These are phyloP conservation scores for Lipomyces mesembrius DNA, from an alignment of 805 yeast species.

Conservation along the genomic window DNA sequence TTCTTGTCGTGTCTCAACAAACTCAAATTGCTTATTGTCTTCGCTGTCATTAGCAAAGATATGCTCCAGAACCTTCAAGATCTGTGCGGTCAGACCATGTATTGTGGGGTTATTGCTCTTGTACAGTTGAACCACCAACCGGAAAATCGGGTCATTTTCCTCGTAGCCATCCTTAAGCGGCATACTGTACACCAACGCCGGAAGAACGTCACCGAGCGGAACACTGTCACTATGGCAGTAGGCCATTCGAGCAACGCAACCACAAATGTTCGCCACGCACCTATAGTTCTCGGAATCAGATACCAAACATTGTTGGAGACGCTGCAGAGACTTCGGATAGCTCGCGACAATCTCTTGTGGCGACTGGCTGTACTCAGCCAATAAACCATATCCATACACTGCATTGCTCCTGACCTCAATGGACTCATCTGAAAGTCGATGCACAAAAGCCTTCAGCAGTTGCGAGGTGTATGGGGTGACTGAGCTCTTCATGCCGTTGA, in stretches of 20 bases:
- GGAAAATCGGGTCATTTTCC: constrained; percentile 89
- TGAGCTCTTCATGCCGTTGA: constrained; percentile 67
- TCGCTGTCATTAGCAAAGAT: constrained; percentile 80
- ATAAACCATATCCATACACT: constrained; percentile 91
- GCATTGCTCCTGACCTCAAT: constrained; percentile 92
- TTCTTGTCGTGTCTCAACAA: constrained; percentile 64
- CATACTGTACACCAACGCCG: constrained; percentile 72
- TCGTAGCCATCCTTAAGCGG: constrained; percentile 89
- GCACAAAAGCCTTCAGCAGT: constrained; percentile 69
- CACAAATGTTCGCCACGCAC: constrained; percentile 83
- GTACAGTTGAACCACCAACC: constrained; percentile 73
- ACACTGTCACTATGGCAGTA: constrained; percentile 70
- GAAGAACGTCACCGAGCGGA: constrained; percentile 77
- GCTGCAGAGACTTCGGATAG: constrained; percentile 69
- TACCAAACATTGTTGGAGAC: constrained; percentile 71
- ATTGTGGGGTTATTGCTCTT: constrained; percentile 61
- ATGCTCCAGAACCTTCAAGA: constrained; percentile 68
- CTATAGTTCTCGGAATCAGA: constrained; percentile 69
- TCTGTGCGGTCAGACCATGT: constrained; percentile 43
- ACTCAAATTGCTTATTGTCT: constrained; percentile 76
- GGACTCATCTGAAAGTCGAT: constrained; percentile 67
- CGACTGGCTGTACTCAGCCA: constrained; percentile 58
- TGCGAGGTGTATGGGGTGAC: constrained; percentile 70
- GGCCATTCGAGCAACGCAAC: constrained; percentile 93
- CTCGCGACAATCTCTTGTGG: constrained; percentile 62